Percentiles rank a stretch among this genome's conserved stretches.
Conservation (phyloP, 1,139 yeast genomes). For the Zygosaccharomyces sapae region DNA sequence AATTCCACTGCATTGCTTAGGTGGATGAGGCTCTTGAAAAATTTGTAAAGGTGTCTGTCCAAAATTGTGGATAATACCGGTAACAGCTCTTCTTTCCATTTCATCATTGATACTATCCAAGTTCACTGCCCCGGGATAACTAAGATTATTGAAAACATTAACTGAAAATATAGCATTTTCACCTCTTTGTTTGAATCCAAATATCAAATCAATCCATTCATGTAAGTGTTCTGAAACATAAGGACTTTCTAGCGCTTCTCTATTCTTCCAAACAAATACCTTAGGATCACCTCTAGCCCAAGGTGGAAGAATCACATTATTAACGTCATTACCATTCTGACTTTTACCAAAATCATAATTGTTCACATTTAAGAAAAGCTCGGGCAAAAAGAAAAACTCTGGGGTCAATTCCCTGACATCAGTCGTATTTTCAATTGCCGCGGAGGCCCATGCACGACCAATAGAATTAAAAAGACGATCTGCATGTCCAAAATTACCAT, state of each 20-base stretch:
- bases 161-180: constrained; percentile 56
- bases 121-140: constrained; percentile 79
- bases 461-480: constrained; percentile 73
- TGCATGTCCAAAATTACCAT: constrained; percentile 84
- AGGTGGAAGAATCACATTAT: constrained; percentile 66
- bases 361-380: constrained; percentile 61
- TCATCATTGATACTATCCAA: constrained; percentile 69
- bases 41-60: constrained; percentile 83
- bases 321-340: constrained; percentile 58
- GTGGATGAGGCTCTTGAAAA: constrained; percentile 61
- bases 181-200: constrained; percentile 77
- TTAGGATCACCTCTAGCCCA: constrained; percentile 80
- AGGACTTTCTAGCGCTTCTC: constrained; percentile 78
- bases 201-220: constrained; percentile 77
- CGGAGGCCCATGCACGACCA: constrained; percentile 71
- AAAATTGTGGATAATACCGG: constrained; percentile 81
- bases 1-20: constrained; percentile 35
- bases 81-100: constrained; percentile 65
- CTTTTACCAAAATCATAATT: constrained; percentile 62
- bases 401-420: constrained; percentile 85
- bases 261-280: constrained; percentile 63
- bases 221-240: constrained; percentile 72
- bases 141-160: constrained; percentile 75
- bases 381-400: constrained; percentile 77
- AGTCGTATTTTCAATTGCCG: constrained; percentile 72